Evolutionary conservation across 441 rosid species (phyloP).

Genomic region (Euphorbia schlechtendalii): DNA sequence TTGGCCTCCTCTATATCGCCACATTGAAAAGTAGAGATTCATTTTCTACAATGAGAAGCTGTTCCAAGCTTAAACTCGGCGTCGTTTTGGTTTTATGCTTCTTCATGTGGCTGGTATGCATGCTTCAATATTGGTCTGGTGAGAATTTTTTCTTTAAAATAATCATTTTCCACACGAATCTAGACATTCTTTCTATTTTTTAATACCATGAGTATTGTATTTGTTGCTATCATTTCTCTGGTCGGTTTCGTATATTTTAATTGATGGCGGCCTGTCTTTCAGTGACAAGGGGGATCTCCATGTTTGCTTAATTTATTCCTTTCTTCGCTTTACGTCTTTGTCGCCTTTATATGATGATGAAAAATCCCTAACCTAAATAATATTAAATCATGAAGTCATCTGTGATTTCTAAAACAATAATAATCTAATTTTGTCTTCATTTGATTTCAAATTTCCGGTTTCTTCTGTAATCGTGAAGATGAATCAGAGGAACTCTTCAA

Average conservation of each 20-base stretch:
- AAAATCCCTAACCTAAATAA: not conserved
- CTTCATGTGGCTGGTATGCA: conserved; percentile 18
- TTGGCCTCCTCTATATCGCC: not conserved
- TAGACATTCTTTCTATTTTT: conserved; percentile 12
- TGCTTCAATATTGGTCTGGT: conserved; percentile 23
- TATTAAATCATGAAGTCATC: not conserved
- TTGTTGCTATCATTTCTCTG: conserved; percentile 6
- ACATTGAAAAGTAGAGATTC: conserved; percentile 7
- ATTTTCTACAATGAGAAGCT: conserved; percentile 17
- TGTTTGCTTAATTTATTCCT: not conserved
- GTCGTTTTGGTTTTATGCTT: conserved; percentile 18
- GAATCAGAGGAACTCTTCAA: conserved; percentile 4
- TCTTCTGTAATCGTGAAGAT: not conserved
- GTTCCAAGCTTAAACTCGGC: conserved; percentile 14
- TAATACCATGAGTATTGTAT: conserved; percentile 1
- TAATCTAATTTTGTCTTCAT: not conserved
- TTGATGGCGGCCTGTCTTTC: conserved; percentile 11
- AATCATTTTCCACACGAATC: conserved; percentile 7
- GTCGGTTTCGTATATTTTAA: conserved; percentile 6
- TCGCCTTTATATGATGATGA: not conserved
- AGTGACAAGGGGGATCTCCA: conserved; percentile 11
- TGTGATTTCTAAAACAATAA: not conserved
- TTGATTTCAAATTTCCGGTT: not conserved
- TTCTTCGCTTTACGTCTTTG: not conserved
- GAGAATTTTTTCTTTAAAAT: not conserved